phyloP scores from a whole-genome alignment of 805 yeast species.

The Metschnikowia dekortorum region DNA sequence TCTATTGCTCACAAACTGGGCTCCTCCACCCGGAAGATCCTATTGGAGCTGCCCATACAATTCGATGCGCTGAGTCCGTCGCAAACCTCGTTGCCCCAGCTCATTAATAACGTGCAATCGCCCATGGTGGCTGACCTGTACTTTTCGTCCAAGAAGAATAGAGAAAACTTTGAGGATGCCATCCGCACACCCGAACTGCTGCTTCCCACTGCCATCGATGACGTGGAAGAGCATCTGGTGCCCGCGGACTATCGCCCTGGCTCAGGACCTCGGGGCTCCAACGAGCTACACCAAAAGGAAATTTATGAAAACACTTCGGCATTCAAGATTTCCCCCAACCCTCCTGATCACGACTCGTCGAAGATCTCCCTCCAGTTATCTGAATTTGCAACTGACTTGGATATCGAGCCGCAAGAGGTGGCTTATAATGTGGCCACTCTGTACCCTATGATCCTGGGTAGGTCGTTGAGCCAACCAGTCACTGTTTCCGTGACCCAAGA shows the following conservation, averaged over 20 bases:
- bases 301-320: slow-evolving; percentile 14
- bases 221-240: slow-evolving; percentile 1
- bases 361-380: slow-evolving; percentile 12
- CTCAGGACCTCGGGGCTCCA: not conserved
- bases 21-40: not conserved
- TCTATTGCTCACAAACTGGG: slow-evolving; percentile 3
- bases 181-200: slow-evolving; percentile 2
- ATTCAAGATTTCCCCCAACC: slow-evolving; percentile 14
- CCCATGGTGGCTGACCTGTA: slow-evolving; percentile 16
- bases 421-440: slow-evolving; percentile 7
- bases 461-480: slow-evolving; percentile 14
- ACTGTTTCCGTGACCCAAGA: slow-evolving; percentile 10
- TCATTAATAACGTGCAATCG: slow-evolving; percentile 8
- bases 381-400: slow-evolving; percentile 14
- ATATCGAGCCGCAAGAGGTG: slow-evolving; percentile 13
- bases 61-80: slow-evolving; percentile 9
- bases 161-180: not conserved
- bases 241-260: not conserved
- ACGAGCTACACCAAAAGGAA: not conserved
- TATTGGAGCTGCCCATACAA: slow-evolving; percentile 13
- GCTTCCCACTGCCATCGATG: slow-evolving; percentile 4
- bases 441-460: slow-evolving; percentile 8
- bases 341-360: slow-evolving; percentile 9
- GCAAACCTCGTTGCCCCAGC: slow-evolving; percentile 11
- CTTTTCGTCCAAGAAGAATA: slow-evolving; percentile 8